Base-by-base conservation (phyloP, 352 stramenopile genomes). In the Phytophthora hibernalis region DNA sequence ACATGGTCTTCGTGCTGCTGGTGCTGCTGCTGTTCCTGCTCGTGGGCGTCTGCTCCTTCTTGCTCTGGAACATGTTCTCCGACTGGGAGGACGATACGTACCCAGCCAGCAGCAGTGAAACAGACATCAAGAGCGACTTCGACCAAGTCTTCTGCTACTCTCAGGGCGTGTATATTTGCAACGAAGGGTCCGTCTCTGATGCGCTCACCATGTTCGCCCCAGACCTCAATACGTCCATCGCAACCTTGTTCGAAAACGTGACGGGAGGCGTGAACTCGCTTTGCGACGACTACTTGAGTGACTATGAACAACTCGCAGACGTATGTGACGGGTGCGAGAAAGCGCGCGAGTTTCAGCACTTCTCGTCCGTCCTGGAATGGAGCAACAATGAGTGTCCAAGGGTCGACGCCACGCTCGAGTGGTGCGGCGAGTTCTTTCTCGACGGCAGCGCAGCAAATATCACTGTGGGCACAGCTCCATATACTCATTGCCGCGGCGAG, bases 291-390 rank as follows among this genome's bases (percentile, higher is more conserved):
- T 71, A 71, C 21, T 63, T 71, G 31, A 68, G 21, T 43, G 55
- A 72, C 20, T 65, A 77, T 70, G 65, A 72, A 22, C 56, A 74
- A 28, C 57, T 92, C n/a, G 10, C 69, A 22, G 62, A 83, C 15
- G 65, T 90, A n/a, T 92, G 82, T 54, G 47, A 72, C 1, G 82
- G 69, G 9, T 93, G 85, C 43, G 68, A 68, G 51, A 54, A 71
- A 50, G 85, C 83, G 35, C 83, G 80, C 21, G 44, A 91, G 48
- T 79, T 89, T 44, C 57, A 75, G 38, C 82, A 90, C 61, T 83
- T 87, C 38, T 86, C 77, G 61, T 77, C 73, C 18, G 78, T 95
- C 22, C 66, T 92, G n/a, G 80, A 91, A 49, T 95, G 83, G 87
- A 80, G 77, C 18, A 85, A 90, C 64, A 81, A 93, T 54, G 60